Evolutionary conservation across 257 asterid genomes (phyloP).

Genomic region (Fraxinus americana): DNA sequence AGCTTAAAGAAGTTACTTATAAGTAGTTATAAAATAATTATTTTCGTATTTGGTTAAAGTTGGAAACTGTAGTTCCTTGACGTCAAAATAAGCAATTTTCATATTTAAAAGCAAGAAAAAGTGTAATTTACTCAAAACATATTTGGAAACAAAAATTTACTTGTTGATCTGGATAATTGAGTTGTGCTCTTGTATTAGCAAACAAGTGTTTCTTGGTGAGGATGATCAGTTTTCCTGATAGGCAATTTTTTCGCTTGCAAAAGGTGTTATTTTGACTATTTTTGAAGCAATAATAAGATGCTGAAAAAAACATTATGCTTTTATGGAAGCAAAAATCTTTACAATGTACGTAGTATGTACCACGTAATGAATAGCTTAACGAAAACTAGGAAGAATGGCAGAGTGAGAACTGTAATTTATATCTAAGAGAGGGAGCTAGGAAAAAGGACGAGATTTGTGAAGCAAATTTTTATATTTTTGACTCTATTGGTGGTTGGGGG

Average conservation of each 20-base stretch:
- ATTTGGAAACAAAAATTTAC: no score
- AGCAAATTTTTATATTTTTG: background rate
- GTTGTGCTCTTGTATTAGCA: background rate
- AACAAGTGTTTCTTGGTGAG: background rate
- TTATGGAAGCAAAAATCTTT: background rate
- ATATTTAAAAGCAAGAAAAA: no score
- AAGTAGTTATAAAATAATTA: background rate
- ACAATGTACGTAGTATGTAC: background rate
- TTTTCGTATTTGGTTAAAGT: background rate
- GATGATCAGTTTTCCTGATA: background rate
- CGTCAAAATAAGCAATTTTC: no score
- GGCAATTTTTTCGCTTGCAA: background rate
- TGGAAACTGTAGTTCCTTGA: background rate
- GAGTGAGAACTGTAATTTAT: background rate
- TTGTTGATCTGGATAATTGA: background rate
- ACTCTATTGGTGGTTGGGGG: background rate
- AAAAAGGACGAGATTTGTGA: background rate
- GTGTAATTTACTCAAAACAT: background rate
- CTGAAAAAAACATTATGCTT: background rate
- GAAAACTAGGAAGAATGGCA: background rate
- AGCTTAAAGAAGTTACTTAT: background rate
- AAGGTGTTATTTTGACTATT: background rate
- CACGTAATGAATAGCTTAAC: background rate
- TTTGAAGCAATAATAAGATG: background rate
- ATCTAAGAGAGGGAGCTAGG: background rate